Conservation (phyloP, 441 rosid genomes). For the Populus hybrid region DNA sequence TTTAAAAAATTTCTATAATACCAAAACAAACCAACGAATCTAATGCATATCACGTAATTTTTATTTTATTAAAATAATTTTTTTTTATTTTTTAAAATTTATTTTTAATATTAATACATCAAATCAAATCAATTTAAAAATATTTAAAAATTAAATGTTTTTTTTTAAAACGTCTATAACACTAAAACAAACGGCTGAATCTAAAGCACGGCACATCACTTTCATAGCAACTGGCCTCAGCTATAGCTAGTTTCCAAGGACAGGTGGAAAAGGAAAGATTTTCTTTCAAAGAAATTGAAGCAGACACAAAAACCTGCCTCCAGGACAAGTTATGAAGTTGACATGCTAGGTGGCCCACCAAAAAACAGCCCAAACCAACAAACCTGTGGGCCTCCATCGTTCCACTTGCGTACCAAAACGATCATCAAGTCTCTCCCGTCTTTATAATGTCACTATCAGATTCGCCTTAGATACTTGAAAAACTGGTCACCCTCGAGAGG, state of each 20-base stretch:
- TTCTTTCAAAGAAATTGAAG: no score
- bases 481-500: background rate
- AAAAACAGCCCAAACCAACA: conserved; percentile 1
- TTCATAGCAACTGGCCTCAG: background rate
- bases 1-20: no score
- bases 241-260: background rate
- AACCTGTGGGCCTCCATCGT: background rate
- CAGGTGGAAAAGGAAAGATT: background rate
- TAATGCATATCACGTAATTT: no score
- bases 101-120: no score
- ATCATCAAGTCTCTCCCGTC: background rate
- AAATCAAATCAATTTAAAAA: no score
- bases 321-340: background rate
- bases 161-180: no score
- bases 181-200: no score
- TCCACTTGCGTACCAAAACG: background rate
- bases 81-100: no score
- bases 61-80: no score
- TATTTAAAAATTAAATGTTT: no score
- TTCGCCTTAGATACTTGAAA: no score
- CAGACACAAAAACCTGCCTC: background rate
- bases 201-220: background rate
- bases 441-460: background rate
- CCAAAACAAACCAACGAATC: no score
- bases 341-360: background rate